Conservation (phyloP, 148 eudicot species). For the Arbutus unedo region DNA sequence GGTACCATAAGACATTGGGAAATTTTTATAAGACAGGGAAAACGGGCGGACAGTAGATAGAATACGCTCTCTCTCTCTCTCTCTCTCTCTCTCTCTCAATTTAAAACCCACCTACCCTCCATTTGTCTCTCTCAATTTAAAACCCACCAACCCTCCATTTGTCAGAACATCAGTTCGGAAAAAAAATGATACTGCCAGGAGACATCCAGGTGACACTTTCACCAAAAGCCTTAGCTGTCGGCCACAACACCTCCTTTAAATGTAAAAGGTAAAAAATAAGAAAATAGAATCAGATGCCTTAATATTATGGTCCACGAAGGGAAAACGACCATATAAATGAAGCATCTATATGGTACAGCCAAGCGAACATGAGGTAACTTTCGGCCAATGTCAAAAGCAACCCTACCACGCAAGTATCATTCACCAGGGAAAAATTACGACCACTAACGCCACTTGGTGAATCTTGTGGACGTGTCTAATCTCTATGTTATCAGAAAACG, state of each 20-base stretch:
- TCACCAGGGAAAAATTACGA: no score
- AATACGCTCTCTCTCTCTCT: no score
- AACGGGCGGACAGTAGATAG: no score
- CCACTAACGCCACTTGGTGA: background rate
- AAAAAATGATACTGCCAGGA: background rate
- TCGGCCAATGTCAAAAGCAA: background rate
- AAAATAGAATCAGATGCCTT: background rate
- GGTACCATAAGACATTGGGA: no score
- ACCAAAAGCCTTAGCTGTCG: constrained; percentile 5
- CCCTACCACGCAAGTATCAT: background rate
- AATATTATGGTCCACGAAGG: background rate
- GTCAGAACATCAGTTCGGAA: no score
- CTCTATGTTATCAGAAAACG: background rate
- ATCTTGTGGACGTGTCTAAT: background rate
- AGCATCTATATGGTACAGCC: background rate
- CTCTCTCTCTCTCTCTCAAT: no score
- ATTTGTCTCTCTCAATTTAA: no score
- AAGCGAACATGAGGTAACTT: background rate
- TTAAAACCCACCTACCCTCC: no score
- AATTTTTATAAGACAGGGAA: no score
- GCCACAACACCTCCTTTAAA: background rate
- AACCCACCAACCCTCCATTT: no score
- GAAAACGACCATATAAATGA: background rate
- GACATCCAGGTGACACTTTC: background rate
- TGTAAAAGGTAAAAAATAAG: background rate